Conservation (phyloP, 257 asterid genomes). For the Plantago ovata region DNA sequence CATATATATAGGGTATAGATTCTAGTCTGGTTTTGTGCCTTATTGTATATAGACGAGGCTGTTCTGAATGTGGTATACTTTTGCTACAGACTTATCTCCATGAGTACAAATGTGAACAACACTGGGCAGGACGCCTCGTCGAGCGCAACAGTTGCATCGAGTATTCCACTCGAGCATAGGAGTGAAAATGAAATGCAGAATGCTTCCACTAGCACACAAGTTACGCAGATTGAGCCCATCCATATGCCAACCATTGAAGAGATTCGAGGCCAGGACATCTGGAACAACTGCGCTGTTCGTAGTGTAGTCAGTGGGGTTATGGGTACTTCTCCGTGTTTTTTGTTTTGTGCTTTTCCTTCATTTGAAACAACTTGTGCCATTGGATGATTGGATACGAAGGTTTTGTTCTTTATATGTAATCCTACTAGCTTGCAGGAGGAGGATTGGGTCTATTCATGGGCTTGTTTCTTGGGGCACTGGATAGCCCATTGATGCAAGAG, state of each 20-base stretch:
- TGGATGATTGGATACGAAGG: neutral
- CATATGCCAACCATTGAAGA: constrained; percentile 79
- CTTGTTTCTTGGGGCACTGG: constrained; percentile 80
- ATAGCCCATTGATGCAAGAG: constrained; percentile 77
- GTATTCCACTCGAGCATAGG: no score
- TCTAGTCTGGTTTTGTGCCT: no score
- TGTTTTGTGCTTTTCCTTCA: no score
- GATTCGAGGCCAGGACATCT: constrained; percentile 85
- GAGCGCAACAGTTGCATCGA: no score
- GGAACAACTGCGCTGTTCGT: constrained; percentile 91
- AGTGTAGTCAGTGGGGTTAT: constrained; percentile 88
- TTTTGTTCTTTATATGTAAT: constrained; percentile 19
- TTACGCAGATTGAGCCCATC: constrained; percentile 50
- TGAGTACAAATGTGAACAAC: no score
- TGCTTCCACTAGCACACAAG: constrained; percentile 43
- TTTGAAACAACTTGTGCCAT: no score
- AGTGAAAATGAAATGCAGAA: constrained; percentile 31
- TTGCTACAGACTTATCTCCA: no score
- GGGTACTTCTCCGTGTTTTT: constrained; percentile 52
- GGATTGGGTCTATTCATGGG: constrained; percentile 92
- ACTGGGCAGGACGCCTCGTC: no score
- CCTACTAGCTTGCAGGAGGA: constrained; percentile 57
- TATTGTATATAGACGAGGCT: no score
- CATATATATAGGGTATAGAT: no score
- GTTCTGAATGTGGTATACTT: no score